Evolutionary conservation across 148 eudicot species (phyloP).

Genomic region (Dysphania ambrosioides): DNA sequence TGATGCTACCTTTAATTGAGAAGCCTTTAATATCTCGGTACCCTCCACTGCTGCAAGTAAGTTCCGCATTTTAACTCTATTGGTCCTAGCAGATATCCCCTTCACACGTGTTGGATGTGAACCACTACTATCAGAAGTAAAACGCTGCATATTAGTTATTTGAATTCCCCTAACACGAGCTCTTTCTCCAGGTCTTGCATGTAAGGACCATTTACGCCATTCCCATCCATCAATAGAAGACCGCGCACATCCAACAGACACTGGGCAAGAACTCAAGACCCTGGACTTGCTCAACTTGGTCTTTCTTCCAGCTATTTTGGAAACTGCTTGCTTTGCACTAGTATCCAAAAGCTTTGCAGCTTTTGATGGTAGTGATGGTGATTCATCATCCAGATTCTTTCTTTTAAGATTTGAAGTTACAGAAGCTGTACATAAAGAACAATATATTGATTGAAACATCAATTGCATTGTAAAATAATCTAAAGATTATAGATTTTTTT

Average conservation of each 20-base stretch:
- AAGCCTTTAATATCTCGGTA: conserved; percentile 86
- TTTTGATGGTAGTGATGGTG: conserved; percentile 37
- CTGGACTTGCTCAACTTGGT: conserved; percentile 36
- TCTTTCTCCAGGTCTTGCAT: conserved; percentile 79
- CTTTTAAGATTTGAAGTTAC: conserved; percentile 47
- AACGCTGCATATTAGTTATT: conserved; percentile 31
- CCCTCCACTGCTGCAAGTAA: conserved; percentile 98
- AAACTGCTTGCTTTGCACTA: conserved; percentile 35
- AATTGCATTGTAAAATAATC: not conserved
- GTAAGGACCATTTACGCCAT: conserved; percentile 86
- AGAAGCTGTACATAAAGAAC: conserved; percentile 34
- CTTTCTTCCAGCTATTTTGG: conserved; percentile 34
- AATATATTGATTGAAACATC: not conserved
- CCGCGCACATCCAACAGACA: conserved; percentile 86
- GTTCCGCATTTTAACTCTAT: conserved; percentile 85
- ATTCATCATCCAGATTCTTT: conserved; percentile 45
- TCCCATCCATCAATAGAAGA: conserved; percentile 89
- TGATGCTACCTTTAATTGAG: conserved; percentile 74
- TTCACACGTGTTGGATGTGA: conserved; percentile 46
- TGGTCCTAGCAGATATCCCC: conserved; percentile 89
- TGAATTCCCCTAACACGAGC: conserved; percentile 65
- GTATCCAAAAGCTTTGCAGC: conserved; percentile 34
- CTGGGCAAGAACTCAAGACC: conserved; percentile 46
- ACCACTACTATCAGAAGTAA: conserved; percentile 39
- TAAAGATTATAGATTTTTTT: not conserved